Evolutionary conservation across 148 eudicot genomes (phyloP), one percentile per base, ranked within the genome.

Genomic region (Rhododendron mucronatum): DNA sequence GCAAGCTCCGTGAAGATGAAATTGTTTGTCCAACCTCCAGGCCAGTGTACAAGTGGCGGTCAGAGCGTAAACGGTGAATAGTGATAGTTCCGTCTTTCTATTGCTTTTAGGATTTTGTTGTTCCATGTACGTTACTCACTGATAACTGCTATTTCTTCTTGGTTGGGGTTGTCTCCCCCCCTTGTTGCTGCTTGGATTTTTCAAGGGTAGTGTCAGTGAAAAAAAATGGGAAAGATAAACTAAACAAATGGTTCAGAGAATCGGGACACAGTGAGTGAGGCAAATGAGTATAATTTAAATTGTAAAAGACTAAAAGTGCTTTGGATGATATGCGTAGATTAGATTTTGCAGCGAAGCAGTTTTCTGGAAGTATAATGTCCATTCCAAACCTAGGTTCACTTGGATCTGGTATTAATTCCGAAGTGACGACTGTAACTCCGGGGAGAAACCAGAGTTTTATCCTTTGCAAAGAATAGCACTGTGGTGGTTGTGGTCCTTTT

Each of bases 1-100:
- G 99, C 80, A 96, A 91, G 74, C 93, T 96, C 57, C 95, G 94
- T 63, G 99, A 96, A 85, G 96, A 96, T 78, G 98, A 95, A 87
- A 88, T 96, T 26, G 90, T 88, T 53, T 82, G 80, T 82, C 98
- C 98, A 37, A 91, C 93, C 55, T 71, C 91, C n/a, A 86, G 76
- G 86, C 93, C 96, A 7, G 93, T 92, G 37, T 90, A 83, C 89
- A 92, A 92, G 86, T 90, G 93, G 93, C 88, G 91, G 23, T 82
- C 83, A 14, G 93, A 92, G 83, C 87, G 92, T 6, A 92, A 90
- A 63, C 91, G 91, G 7, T 92, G 89, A 92, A 85, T 45, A 39
- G 51, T 9, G 26, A 4, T 79, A 28, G 39, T 57, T 79, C 28
- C 2, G 21, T 80, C 28, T 51, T 13, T 51, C 63, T 48, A 47